Evolutionary conservation across 140 eudicot species (phyloP), one percentile per base, ranked within the genome.

Genomic region (Ambrosia hybrid): DNA sequence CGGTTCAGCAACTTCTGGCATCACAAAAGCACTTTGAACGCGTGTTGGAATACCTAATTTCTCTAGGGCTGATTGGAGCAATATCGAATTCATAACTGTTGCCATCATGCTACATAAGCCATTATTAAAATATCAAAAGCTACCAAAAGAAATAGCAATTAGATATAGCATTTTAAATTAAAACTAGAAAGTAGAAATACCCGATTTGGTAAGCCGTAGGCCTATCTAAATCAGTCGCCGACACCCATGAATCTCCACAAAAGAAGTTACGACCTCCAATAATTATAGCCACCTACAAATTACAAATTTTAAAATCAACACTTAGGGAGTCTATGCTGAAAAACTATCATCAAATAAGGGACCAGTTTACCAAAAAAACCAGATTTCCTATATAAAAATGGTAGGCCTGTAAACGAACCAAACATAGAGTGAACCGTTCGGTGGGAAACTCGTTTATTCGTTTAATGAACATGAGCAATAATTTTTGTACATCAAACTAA

Each of bases 221-320:
- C 76, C 96, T 82, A 75, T 92, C 98, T 21, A 85, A 80, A 78
- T 88, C 98, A 49, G 98, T 92, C 36, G 92, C 67, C 16, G 87
- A 78, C 51, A 89, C 88, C 96, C 96, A 89, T 9, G 96, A 84
- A 67, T 92, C 92, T 38, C 98, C 98, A 75, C 96, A 92, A 78
- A 94, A 94, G 84, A 94, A 94, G 75, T 94, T 94, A 57, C 99
- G 96, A 37, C 97, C 99, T 58, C 99, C 99, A 66, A 94, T 84
- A 61, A 94, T 96, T 58, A 94, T 86, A 21, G 99, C 99, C 73
- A 88, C 99, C 99, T 94, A 62, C 96, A 96, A 74, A 46, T 57
- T 34, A 51, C 8, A 67, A 68, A 74, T 49, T 89, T 83, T 61
- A 92, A 91, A 55, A 92, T 84, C 13, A 96, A 96, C 73, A 89